These are phyloP conservation scores for Aurinia saxatilis DNA, from an alignment of 345 rosid species.

Conservation along the genomic window DNA sequence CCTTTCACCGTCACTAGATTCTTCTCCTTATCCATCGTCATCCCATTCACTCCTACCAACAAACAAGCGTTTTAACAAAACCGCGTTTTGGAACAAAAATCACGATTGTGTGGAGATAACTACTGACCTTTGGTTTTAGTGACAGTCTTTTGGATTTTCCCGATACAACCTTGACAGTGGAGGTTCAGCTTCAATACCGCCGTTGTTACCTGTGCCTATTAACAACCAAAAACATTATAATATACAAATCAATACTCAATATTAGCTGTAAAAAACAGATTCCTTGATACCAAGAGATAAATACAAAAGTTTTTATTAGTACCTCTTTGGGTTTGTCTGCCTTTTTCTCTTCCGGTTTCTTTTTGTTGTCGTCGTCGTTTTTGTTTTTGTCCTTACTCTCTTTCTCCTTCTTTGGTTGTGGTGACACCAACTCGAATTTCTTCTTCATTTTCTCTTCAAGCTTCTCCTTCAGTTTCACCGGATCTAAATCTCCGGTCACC, in stretches of 20 bases:
- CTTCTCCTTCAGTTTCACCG: constrained; percentile 34
- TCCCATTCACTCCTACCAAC: constrained; percentile 45
- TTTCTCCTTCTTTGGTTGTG: constrained; percentile 32
- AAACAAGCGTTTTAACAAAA: neutral
- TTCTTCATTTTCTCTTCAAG: constrained; percentile 50
- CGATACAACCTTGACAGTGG: constrained; percentile 63
- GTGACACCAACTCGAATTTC: constrained; percentile 40
- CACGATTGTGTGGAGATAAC: constrained; percentile 2
- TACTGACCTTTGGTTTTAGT: constrained; percentile 38
- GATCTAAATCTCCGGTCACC: constrained; percentile 68
- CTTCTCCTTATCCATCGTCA: constrained; percentile 46
- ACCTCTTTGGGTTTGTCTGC: constrained; percentile 29
- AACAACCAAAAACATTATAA: neutral
- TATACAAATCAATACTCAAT: neutral
- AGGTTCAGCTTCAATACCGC: constrained; percentile 48
- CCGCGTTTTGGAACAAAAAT: neutral
- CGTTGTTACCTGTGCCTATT: constrained; percentile 58
- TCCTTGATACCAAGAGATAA: neutral
- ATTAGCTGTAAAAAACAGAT: neutral
- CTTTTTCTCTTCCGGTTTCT: constrained; percentile 37
- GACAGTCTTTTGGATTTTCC: constrained; percentile 43
- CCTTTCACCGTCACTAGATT: constrained; percentile 70
- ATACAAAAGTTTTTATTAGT: neutral
- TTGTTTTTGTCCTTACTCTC: constrained; percentile 32
- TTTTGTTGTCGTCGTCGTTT: constrained; percentile 30